These are phyloP conservation scores for Aspergillus aculeatinus DNA, from an alignment of 2,329 filamentous ascomycete species.

Conservation along the genomic window DNA sequence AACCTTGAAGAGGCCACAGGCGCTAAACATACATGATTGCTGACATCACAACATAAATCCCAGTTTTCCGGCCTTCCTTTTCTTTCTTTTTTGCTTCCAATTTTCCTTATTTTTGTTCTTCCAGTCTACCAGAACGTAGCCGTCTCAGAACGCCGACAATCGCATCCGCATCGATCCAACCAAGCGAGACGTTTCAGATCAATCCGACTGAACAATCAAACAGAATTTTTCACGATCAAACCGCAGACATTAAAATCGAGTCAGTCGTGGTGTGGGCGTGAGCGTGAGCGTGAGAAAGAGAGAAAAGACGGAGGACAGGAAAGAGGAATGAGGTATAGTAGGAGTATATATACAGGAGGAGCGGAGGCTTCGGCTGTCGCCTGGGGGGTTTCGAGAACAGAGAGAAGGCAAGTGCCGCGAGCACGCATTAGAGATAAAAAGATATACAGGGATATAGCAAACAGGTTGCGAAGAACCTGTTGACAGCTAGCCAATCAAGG, in stretches of 20 bases:
- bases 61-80: slow-evolving; percentile 6
- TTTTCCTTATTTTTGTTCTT: slow-evolving; percentile 4
- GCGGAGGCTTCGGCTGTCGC: slow-evolving; percentile 2
- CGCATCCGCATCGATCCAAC: background rate
- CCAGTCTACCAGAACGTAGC: background rate
- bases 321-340: background rate
- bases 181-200: background rate
- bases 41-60: slow-evolving; percentile 16
- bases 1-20: slow-evolving; percentile 3
- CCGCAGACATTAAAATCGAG: slow-evolving; percentile 18
- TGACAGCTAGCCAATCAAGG: background rate
- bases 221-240: slow-evolving; percentile 20
- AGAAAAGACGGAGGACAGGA: background rate
- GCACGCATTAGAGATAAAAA: slow-evolving; percentile 18
- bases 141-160: background rate
- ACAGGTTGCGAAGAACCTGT: background rate
- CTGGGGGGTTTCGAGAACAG: slow-evolving; percentile 5
- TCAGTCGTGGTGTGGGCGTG: slow-evolving; percentile 4
- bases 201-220: background rate
- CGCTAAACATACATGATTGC: slow-evolving; percentile 18
- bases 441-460: slow-evolving; percentile 19
- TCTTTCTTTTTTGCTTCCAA: slow-evolving; percentile 1
- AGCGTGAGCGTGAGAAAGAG: background rate
- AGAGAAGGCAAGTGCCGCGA: background rate
- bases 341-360: slow-evolving; percentile 21